Percentiles rank a stretch among this genome's conserved stretches.
These are phyloP conservation scores for Citrullus mucosospermus DNA, from an alignment of 306 rosid genomes.

Conservation along the genomic window DNA sequence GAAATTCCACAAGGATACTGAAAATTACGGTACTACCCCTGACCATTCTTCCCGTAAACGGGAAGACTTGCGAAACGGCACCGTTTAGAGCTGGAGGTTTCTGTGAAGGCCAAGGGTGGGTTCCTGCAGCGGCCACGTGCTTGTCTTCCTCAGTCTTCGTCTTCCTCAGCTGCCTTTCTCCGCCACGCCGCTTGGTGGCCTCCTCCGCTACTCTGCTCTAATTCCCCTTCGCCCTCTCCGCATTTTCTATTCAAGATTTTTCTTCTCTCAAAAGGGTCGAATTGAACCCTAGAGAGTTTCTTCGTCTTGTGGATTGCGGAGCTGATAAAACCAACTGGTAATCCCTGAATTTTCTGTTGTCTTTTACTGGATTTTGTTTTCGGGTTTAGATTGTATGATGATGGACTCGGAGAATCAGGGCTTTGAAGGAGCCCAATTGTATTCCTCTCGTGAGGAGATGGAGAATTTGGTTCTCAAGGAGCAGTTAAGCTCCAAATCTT, in stretches of 20 bases:
- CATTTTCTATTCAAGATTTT: background rate
- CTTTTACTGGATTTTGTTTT: background rate
- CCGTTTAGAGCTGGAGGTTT: background rate
- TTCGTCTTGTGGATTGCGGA: background rate
- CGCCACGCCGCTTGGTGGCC: conserved; percentile 1
- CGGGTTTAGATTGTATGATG: conserved; percentile 25
- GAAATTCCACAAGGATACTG: background rate
- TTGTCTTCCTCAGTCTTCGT: background rate
- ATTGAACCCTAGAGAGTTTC: background rate
- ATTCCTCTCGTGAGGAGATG: conserved; percentile 35
- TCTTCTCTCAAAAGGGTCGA: background rate
- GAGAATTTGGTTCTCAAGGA: conserved; percentile 52
- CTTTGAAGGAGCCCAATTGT: conserved; percentile 37
- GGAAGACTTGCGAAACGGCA: background rate
- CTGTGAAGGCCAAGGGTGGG: background rate
- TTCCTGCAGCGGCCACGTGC: background rate
- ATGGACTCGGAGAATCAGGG: conserved; percentile 71
- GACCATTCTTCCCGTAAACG: background rate
- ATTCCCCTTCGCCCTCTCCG: background rate
- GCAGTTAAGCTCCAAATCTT: conserved; percentile 27
- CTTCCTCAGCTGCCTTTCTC: background rate
- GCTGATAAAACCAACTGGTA: background rate
- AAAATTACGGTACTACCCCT: background rate
- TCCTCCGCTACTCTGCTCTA: background rate
- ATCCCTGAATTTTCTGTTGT: background rate